phyloP scores from a whole-genome alignment of 2,329 filamentous ascomycete genomes.

The Zymoseptoria ardabiliae region DNA sequence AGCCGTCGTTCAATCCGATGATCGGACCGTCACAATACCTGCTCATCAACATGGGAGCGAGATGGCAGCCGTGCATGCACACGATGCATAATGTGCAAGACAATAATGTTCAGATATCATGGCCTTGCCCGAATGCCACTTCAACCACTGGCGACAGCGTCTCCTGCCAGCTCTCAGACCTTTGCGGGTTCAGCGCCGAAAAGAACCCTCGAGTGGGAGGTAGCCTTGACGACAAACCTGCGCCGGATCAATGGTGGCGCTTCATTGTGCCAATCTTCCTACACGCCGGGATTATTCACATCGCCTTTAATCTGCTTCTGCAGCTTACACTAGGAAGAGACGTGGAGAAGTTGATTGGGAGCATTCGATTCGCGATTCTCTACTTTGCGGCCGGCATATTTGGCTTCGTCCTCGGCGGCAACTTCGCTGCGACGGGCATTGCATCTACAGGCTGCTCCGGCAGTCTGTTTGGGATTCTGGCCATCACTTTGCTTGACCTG shows the following conservation, averaged over 20 bases:
- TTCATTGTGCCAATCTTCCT: conserved; percentile 96
- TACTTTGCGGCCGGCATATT: conserved; percentile 92
- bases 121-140: conserved; percentile 69
- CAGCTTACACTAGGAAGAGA: conserved; percentile 86
- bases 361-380: conserved; percentile 78
- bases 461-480: conserved; percentile 83
- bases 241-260: conserved; percentile 91
- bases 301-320: conserved; percentile 88
- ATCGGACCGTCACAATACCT: conserved; percentile 87
- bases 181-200: conserved; percentile 78
- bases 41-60: conserved; percentile 92
- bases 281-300: conserved; percentile 88
- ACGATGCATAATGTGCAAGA: conserved; percentile 55
- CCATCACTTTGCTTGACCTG: conserved; percentile 78
- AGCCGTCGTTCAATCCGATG: conserved; percentile 91
- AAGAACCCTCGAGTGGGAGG: conserved; percentile 53
- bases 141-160: conserved; percentile 54
- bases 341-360: conserved; percentile 85
- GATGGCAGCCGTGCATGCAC: conserved; percentile 93
- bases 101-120: conserved; percentile 48
- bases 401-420: conserved; percentile 89
- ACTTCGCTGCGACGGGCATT: conserved; percentile 76
- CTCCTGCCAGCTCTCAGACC: conserved; percentile 65
- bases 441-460: conserved; percentile 83
- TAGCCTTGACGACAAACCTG: conserved; percentile 48